Evolutionary conservation across 345 rosid species (phyloP).

Genomic region (Eucalyptus regnans): DNA sequence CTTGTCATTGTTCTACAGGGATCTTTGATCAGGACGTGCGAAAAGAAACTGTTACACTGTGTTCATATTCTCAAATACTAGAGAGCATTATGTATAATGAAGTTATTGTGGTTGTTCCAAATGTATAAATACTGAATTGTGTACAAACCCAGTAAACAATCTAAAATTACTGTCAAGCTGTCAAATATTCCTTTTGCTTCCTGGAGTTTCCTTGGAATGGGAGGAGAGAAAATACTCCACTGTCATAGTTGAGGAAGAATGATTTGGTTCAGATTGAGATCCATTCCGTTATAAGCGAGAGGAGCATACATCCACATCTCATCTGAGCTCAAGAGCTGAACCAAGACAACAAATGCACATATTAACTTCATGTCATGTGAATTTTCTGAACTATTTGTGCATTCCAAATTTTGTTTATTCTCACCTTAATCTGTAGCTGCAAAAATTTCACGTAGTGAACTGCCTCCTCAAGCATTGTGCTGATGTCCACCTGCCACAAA

Average conservation of each 20-base stretch:
- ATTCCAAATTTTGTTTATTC: neutral
- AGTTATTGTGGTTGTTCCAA: neutral
- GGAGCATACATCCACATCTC: constrained; percentile 93
- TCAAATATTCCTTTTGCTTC: neutral
- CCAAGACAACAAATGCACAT: neutral
- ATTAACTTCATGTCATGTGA: neutral
- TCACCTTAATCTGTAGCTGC: constrained; percentile 81
- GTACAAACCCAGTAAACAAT: neutral
- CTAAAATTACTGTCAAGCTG: neutral
- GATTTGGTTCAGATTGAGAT: constrained; percentile 51
- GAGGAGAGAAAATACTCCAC: neutral
- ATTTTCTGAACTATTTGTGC: neutral
- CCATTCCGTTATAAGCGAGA: constrained; percentile 65
- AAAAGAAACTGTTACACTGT: neutral
- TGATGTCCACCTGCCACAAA: constrained; percentile 41
- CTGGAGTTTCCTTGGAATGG: neutral
- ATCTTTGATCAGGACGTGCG: neutral
- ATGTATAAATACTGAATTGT: neutral
- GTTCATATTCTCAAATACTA: neutral
- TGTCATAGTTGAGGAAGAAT: constrained; percentile 7
- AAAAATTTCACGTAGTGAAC: constrained; percentile 70
- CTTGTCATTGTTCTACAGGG: neutral
- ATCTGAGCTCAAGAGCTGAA: constrained; percentile 78
- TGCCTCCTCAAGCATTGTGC: constrained; percentile 93
- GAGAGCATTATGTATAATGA: neutral